Evolutionary conservation across 805 yeast genomes (phyloP).

Genomic region (Candida dajiaensis): DNA sequence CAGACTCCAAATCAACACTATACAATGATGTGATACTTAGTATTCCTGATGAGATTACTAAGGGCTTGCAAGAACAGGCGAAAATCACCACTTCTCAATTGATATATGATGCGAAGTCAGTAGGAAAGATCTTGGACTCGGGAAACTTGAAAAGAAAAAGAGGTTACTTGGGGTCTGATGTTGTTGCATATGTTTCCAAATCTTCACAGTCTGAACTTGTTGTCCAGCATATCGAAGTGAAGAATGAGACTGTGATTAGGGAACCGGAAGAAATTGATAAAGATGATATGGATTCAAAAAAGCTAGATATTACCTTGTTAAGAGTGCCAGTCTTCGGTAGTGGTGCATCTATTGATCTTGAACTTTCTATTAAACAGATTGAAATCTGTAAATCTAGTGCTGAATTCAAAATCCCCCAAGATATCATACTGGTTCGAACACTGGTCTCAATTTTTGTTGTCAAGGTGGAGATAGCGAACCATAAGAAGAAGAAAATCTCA

Average conservation of each 20-base stretch:
- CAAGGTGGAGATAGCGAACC: slow-evolving; percentile 18
- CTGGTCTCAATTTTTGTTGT: slow-evolving; percentile 29
- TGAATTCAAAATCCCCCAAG: slow-evolving; percentile 20
- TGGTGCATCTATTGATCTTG: slow-evolving; percentile 21
- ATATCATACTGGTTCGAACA: slow-evolving; percentile 34
- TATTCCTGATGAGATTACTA: background rate
- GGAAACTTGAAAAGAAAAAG: background rate
- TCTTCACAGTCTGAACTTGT: background rate
- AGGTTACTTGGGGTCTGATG: background rate
- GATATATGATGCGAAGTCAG: slow-evolving; percentile 31
- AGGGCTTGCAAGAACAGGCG: slow-evolving; percentile 1
- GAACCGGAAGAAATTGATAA: background rate
- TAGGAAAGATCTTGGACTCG: slow-evolving; percentile 17
- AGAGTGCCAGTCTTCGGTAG: slow-evolving; percentile 8
- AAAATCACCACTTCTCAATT: slow-evolving; percentile 13
- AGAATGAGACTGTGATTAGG: background rate
- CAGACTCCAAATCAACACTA: background rate
- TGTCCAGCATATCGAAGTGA: background rate
- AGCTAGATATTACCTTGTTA: background rate
- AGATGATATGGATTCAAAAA: background rate
- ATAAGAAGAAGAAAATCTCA: slow-evolving; percentile 1
- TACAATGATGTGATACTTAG: background rate
- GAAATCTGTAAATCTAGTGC: slow-evolving; percentile 25
- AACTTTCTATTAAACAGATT: slow-evolving; percentile 37
- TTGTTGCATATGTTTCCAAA: slow-evolving; percentile 5